Percentiles rank a stretch among this genome's conserved stretches.
These are phyloP conservation scores for Jacaranda copaia DNA, from an alignment of 257 asterid genomes.

Conservation along the genomic window DNA sequence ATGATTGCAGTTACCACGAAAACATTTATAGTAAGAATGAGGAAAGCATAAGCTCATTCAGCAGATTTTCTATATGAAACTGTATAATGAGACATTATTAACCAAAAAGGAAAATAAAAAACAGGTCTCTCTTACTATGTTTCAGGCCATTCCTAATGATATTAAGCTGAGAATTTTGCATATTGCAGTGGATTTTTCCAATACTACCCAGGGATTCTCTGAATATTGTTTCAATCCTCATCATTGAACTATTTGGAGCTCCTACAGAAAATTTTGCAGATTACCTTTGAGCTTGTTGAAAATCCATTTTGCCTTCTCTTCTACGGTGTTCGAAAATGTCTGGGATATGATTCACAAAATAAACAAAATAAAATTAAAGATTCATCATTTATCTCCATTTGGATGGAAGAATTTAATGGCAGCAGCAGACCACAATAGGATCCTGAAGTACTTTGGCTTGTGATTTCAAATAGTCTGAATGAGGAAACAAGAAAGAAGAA, in stretches of 20 bases:
- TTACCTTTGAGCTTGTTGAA: constrained; percentile 98
- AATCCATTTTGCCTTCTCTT: constrained; percentile 96
- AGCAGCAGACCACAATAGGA: neutral
- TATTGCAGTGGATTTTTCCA: too few species aligned
- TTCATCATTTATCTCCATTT: neutral
- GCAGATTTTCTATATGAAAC: neutral
- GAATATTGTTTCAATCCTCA: neutral
- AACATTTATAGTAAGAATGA: neutral
- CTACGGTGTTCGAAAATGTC: constrained; percentile 84
- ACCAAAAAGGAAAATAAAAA: neutral
- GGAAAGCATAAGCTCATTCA: neutral
- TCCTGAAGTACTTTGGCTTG: neutral
- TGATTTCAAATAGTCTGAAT: constrained; percentile 7
- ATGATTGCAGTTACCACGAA: neutral
- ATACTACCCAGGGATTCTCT: too few species aligned
- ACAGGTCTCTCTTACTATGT: neutral
- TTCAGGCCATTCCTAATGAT: neutral
- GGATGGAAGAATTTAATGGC: constrained; percentile 6
- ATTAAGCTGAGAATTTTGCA: neutral
- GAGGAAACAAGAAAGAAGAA: constrained; percentile 10
- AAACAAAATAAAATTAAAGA: neutral
- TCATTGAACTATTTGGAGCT: neutral
- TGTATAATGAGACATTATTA: neutral
- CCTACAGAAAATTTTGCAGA: neutral
- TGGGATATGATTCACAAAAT: constrained; percentile 40